These are phyloP conservation scores for Xerocomellus amylosporus DNA, from an alignment of 768 basidiomycete genomes.

Conservation along the genomic window DNA sequence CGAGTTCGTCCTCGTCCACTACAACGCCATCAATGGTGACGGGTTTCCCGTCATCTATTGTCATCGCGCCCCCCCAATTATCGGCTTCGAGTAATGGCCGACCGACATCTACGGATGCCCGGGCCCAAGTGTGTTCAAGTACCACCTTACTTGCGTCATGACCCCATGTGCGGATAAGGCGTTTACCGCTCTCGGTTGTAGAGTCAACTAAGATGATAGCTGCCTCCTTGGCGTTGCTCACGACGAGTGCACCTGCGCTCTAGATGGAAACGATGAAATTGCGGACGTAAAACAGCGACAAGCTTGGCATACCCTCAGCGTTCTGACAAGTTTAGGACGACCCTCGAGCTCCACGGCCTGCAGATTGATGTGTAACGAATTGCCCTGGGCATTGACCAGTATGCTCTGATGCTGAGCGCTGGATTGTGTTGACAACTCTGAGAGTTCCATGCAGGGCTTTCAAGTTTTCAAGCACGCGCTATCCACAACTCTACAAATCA, in stretches of 20 bases:
- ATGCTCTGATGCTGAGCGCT: constrained; percentile 22
- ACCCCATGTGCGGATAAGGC: constrained; percentile 59
- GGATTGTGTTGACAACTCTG: constrained; percentile 15
- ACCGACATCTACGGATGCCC: constrained; percentile 42
- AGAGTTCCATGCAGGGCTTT: constrained; percentile 20
- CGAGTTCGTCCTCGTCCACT: constrained; percentile 37
- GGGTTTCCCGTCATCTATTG: constrained; percentile 33
- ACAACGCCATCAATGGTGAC: constrained; percentile 33
- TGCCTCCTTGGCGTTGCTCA: constrained; percentile 49
- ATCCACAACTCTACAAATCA: not conserved
- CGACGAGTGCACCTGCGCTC: constrained; percentile 56
- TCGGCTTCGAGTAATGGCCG: constrained; percentile 47
- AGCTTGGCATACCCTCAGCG: constrained; percentile 40
- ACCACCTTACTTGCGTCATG: constrained; percentile 47
- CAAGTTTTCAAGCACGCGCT: not conserved
- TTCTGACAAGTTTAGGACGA: constrained; percentile 52
- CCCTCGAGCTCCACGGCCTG: constrained; percentile 52
- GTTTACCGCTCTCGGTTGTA: constrained; percentile 47
- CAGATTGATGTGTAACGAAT: constrained; percentile 50
- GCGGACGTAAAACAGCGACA: not conserved
- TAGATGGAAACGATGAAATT: constrained; percentile 26
- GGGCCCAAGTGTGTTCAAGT: constrained; percentile 53
- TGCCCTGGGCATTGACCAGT: constrained; percentile 41
- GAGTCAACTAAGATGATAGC: constrained; percentile 60
- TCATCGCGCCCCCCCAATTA: constrained; percentile 48